Percentiles rank a stretch among this genome's conserved stretches.
These are phyloP conservation scores for Pestalotiopsis fici DNA, from an alignment of 2,329 filamentous ascomycete genomes.

Conservation along the genomic window DNA sequence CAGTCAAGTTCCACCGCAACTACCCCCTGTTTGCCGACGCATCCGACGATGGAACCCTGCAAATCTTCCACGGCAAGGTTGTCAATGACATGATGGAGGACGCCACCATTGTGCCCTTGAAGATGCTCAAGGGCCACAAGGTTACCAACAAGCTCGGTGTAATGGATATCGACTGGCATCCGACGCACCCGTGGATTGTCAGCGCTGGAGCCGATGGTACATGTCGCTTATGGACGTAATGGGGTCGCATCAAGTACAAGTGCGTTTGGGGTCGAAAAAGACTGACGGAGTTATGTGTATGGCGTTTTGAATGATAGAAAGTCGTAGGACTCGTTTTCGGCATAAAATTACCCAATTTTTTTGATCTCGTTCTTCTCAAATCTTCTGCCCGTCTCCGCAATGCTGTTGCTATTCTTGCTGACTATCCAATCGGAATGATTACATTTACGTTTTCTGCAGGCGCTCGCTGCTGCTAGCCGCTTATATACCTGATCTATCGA, in stretches of 20 bases:
- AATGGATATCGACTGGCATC: slow-evolving; percentile 95
- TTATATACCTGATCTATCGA: background rate
- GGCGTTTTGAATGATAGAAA: slow-evolving; percentile 11
- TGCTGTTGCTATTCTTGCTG: background rate
- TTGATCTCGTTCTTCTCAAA: background rate
- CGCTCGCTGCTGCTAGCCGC: background rate
- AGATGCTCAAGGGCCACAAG: slow-evolving; percentile 88
- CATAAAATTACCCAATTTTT: background rate
- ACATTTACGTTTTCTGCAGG: background rate
- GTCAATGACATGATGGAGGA: slow-evolving; percentile 95
- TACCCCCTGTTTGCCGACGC: slow-evolving; percentile 88
- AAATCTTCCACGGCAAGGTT: slow-evolving; percentile 97
- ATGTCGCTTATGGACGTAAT: slow-evolving; percentile 81
- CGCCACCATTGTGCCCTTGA: slow-evolving; percentile 92
- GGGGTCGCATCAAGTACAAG: background rate
- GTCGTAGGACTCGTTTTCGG: background rate
- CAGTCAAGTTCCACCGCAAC: slow-evolving; percentile 82
- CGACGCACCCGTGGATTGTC: slow-evolving; percentile 88
- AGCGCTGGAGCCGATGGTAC: slow-evolving; percentile 94
- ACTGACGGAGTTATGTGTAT: slow-evolving; percentile 11
- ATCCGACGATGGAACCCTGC: slow-evolving; percentile 89
- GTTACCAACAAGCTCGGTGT: slow-evolving; percentile 86
- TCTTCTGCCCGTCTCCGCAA: background rate
- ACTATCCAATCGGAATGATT: background rate
- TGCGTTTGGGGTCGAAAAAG: background rate